Evolutionary conservation across 2,329 filamentous ascomycete species (phyloP), one percentile per base, ranked within the genome.

Genomic region (Uncinocarpus reesii): DNA sequence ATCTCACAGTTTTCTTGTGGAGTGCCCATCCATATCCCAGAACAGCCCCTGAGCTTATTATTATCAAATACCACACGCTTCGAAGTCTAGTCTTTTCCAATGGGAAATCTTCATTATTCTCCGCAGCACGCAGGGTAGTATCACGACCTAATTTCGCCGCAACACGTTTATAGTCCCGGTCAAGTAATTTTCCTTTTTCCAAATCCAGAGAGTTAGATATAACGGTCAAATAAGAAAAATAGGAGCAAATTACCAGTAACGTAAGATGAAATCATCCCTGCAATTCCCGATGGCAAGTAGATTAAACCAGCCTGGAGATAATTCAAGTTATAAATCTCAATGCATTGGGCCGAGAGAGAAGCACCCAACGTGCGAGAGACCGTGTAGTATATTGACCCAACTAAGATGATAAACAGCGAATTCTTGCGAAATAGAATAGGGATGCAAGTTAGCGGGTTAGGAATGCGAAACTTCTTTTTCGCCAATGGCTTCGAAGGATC

Each of bases 171-270:
- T 49, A 49, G 20, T 43, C 38, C 13, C 37, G 16, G 18, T 42
- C 37, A 32, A 49, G 47, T 7, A 43, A 20, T 36, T 43, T 49
- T 10, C 47, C 47, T 49, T 20, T 36, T n/a, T n/a, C n/a, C n/a
- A 29, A 21, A 44, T 29, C 2, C 26, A 32, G 7, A 6, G 5
- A 15, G 5, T 44, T 8, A 44, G 15, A 1, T 32, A 4, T 4
- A 2, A 13, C 5, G 15, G 7, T 28, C 13, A 37, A 2, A 4
- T 15, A 2, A 26, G 4, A n/a, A 2, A 20, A 5, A 20, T 18
- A 18, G 10, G 21, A 38, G n/a, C 7, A 1, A 8, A 35, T 11
- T 37, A 49, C 38, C 40, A 16, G 47, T 49, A 16, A 15, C 23
- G 43, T 49, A 43, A 18, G 47, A 42, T 15, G 47, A 43, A n/a